phyloP scores from a whole-genome alignment of 768 basidiomycete genomes.

The Phaffia australis region DNA sequence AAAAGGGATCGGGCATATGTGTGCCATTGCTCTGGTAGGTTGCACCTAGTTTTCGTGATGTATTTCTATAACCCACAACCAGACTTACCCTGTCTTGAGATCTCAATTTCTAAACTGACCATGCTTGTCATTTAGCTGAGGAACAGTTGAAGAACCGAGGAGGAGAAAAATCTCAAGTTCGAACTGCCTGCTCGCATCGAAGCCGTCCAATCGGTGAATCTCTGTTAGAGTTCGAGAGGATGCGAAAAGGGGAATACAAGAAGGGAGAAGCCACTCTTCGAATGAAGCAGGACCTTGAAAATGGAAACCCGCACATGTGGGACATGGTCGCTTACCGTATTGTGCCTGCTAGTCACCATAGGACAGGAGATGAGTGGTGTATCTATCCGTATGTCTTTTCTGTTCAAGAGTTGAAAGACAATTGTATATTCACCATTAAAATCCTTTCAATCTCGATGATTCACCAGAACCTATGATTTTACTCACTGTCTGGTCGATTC shows the following conservation, averaged over 20 bases:
- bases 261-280: constrained; percentile 86
- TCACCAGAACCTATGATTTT: constrained; percentile 70
- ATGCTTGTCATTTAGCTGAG: constrained; percentile 53
- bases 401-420: not conserved
- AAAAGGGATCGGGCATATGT: constrained; percentile 87
- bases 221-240: constrained; percentile 72
- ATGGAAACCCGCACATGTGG: constrained; percentile 99
- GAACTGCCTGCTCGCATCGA: constrained; percentile 77
- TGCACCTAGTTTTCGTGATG: not conserved
- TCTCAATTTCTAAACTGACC: not conserved
- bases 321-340: constrained; percentile 85
- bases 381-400: constrained; percentile 29
- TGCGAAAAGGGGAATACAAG: constrained; percentile 80
- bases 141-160: constrained; percentile 83
- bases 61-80: not conserved
- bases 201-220: constrained; percentile 77
- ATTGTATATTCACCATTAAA: not conserved
- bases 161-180: constrained; percentile 63
- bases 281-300: constrained; percentile 92
- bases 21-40: constrained; percentile 87
- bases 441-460: not conserved
- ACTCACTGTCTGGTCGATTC: constrained; percentile 97
- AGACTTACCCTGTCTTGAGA: not conserved
- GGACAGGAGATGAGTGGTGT: constrained; percentile 85
- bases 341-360: constrained; percentile 80